These are phyloP conservation scores for Ettlia oleoabundans DNA, from an alignment of 139 green algal genomes.

Conservation along the genomic window DNA sequence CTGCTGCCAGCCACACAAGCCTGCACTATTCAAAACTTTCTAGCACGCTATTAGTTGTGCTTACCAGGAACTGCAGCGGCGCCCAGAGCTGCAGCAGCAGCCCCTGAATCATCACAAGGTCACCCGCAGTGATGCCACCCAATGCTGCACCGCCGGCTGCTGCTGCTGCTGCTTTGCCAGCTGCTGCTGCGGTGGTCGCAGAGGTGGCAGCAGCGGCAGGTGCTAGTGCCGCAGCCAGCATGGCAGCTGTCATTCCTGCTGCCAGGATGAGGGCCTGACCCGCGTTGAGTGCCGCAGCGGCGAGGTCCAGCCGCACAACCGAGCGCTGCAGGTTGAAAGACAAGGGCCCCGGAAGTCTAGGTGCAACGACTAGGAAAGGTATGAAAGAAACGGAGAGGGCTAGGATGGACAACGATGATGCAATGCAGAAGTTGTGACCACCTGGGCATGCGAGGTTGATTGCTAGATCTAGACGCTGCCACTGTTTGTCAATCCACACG, in stretches of 20 bases:
- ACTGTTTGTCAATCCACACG: too few relatives aligned
- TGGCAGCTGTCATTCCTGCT: slow-evolving; percentile 72
- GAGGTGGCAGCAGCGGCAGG: not conserved
- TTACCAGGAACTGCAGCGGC: slow-evolving; percentile 87
- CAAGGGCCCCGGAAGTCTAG: too few relatives aligned
- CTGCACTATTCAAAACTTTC: not conserved
- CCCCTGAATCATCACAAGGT: slow-evolving; percentile 89
- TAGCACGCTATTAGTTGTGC: not conserved
- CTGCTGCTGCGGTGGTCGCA: slow-evolving; percentile 24
- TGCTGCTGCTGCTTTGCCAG: not conserved
- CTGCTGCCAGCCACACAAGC: too few relatives aligned
- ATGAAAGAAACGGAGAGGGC: too few relatives aligned
- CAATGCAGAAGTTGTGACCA: too few relatives aligned
- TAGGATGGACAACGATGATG: too few relatives aligned
- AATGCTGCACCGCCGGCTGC: slow-evolving; percentile 24
- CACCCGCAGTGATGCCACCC: slow-evolving; percentile 56
- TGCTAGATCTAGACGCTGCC: too few relatives aligned
- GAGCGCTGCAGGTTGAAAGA: slow-evolving; percentile 16
- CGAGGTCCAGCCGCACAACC: slow-evolving; percentile 69
- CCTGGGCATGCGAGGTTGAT: too few relatives aligned
- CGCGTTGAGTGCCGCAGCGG: slow-evolving; percentile 86
- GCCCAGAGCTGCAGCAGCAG: slow-evolving; percentile 96
- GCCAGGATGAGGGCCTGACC: slow-evolving; percentile 90
- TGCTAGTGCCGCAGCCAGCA: slow-evolving; percentile 52
- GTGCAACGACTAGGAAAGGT: too few relatives aligned